Conservation (phyloP, 352 stramenopile genomes). For the Hyaloperonospora brassicae region DNA sequence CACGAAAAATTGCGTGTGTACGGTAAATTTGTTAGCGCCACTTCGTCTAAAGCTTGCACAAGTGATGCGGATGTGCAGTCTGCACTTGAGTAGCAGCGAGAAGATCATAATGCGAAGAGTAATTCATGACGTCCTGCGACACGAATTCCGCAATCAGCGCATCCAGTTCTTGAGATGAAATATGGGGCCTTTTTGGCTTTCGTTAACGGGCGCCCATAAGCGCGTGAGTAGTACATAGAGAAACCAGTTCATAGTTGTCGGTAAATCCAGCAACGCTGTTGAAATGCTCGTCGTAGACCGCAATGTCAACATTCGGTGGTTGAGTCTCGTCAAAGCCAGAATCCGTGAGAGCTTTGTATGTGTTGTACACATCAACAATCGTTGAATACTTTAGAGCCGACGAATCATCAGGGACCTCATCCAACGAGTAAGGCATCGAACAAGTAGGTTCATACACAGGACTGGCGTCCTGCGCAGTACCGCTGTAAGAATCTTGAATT, state of each 20-base stretch:
- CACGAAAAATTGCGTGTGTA: neutral
- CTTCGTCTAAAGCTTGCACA: neutral
- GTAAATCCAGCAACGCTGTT: constrained; percentile 1
- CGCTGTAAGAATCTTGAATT: neutral
- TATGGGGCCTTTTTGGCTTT: neutral
- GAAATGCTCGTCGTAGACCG: neutral
- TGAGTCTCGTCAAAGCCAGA: neutral
- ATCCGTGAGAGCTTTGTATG: neutral
- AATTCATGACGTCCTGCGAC: neutral
- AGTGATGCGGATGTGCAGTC: neutral
- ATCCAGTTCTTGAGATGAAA: neutral
- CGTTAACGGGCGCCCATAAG: neutral
- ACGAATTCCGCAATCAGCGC: constrained; percentile 1
- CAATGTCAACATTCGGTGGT: neutral
- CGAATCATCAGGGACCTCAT: neutral
- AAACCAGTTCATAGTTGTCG: neutral
- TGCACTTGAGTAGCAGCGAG: neutral
- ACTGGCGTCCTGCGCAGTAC: neutral
- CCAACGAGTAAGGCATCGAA: neutral
- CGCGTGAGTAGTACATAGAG: neutral
- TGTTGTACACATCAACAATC: neutral
- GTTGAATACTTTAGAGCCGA: neutral
- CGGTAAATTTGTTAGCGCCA: neutral
- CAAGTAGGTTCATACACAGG: neutral
- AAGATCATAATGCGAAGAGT: neutral